Conservation (phyloP, 805 yeast species). For the Sugiyamaella lignohabitans region DNA sequence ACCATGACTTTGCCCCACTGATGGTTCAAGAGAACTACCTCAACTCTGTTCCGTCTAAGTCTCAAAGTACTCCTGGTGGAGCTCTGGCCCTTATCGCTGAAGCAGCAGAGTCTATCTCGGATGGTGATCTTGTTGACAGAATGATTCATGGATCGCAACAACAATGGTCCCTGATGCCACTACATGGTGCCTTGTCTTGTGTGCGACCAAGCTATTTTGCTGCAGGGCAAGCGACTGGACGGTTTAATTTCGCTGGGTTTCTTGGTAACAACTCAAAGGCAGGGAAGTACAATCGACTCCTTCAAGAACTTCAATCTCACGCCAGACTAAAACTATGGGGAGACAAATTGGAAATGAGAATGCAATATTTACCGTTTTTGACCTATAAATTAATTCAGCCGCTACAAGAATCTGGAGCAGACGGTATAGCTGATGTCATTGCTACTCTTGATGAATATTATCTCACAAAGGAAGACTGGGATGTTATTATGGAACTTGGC, state of each 20-base stretch:
- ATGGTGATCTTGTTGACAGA: constrained; percentile 73
- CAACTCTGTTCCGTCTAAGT: constrained; percentile 43
- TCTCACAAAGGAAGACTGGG: constrained; percentile 90
- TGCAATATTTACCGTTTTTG: constrained; percentile 66
- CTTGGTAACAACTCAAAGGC: constrained; percentile 85
- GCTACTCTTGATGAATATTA: constrained; percentile 77
- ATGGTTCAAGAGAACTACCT: constrained; percentile 95
- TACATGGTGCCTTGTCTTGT: constrained; percentile 81
- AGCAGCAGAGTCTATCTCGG: constrained; percentile 86
- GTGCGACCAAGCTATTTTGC: constrained; percentile 71
- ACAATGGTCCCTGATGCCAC: constrained; percentile 88
- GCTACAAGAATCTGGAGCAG: constrained; percentile 47
- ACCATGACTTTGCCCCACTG: constrained; percentile 87
- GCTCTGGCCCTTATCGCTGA: constrained; percentile 55
- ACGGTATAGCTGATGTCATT: constrained; percentile 61
- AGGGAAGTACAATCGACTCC: constrained; percentile 66
- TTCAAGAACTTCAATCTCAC: constrained; percentile 87
- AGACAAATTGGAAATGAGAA: constrained; percentile 63
- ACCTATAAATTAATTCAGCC: constrained; percentile 54
- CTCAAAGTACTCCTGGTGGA: constrained; percentile 34
- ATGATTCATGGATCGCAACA: constrained; percentile 86
- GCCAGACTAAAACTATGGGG: constrained; percentile 75
- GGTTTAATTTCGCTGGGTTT: constrained; percentile 78
- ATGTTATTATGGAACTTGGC: constrained; percentile 72
- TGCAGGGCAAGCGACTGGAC: constrained; percentile 61